Evolutionary conservation across 1,139 yeast genomes (phyloP), one percentile per base, ranked within the genome.

Genomic region (Suhomyces anneliseae): DNA sequence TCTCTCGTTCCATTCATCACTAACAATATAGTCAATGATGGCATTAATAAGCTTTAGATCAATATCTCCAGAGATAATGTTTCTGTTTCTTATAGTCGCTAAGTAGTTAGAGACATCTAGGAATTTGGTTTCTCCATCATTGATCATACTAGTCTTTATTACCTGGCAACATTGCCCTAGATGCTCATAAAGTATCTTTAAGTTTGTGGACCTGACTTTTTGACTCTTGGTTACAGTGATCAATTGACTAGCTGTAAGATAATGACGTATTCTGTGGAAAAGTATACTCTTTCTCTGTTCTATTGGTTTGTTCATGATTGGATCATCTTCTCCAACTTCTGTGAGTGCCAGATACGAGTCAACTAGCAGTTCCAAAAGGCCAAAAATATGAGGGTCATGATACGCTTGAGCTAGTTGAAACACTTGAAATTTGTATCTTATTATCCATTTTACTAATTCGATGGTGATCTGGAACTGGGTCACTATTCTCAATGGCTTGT

Each of bases 371-470:
- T 59, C 59, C 15, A 75, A 52, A n/a, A 66, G 49, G 6, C 44
- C 32, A 7, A 59, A 54, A 1, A 76, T 57, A 1, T 44, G 40
- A 0, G 47, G 41, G 38, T 70, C 62, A 9, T 62, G 46, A 46
- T 60, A 72, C 1, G 70, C 54, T 8, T 68, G 59, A 3, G 54
- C 48, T 6, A 72, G 54, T 36, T 58, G 61, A 39, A 70, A 62
- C 7, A 55, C 54, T 7, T 42, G 27, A 39, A 61, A 60, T 0
- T 59, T 42, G n/a, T 55, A 52, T 4, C 49, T 47, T 3, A 70
- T 55, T 6, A 74, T 62, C 64, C 67, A 69, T 36, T 56, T 56
- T 24, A 75, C 52, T 7, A 72, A 57, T 45, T 65, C 72, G 4
- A 65, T 48, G 1, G 62, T 58, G 2, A 66, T 48, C 39, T 65